Conservation (phyloP, 352 stramenopile genomes). For the Thraustotheca clavata region DNA sequence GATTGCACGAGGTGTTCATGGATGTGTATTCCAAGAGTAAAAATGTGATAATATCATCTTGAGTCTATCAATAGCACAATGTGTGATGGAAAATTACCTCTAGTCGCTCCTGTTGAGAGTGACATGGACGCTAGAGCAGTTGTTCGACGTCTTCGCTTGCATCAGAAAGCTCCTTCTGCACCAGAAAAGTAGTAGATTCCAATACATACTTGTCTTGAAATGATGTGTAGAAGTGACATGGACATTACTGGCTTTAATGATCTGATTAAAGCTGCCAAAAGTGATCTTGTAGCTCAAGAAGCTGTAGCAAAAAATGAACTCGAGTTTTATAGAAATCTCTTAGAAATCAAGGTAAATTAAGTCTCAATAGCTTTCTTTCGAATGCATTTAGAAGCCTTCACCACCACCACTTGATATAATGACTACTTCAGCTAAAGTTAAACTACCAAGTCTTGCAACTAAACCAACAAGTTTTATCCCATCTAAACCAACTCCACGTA, state of each 20-base stretch:
- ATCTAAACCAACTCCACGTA: neutral
- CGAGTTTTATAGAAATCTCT: conserved; percentile 11
- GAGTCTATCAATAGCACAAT: neutral
- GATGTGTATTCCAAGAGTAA: conserved; percentile 31
- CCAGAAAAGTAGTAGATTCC: neutral
- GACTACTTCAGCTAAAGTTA: neutral
- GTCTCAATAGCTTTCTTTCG: neutral
- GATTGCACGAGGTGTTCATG: conserved; percentile 23
- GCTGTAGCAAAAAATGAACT: conserved; percentile 17
- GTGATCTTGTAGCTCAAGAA: conserved; percentile 2
- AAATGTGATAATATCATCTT: neutral
- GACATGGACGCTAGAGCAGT: conserved; percentile 16
- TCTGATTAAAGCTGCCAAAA: conserved; percentile 13
- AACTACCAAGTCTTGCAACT: conserved; percentile 16
- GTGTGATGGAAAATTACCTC: neutral
- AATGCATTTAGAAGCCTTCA: neutral
- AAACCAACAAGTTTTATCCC: neutral
- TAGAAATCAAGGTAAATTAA: conserved; percentile 11
- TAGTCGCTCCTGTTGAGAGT: neutral
- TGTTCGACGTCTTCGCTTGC: conserved; percentile 16
- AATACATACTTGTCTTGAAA: neutral
- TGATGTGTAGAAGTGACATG: neutral
- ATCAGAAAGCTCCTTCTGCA: neutral
- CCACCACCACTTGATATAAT: neutral
- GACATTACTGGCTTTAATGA: conserved; percentile 8